These are phyloP conservation scores for Neurospora sp. DNA, from an alignment of 495 filamentous ascomycete species.

Conservation along the genomic window DNA sequence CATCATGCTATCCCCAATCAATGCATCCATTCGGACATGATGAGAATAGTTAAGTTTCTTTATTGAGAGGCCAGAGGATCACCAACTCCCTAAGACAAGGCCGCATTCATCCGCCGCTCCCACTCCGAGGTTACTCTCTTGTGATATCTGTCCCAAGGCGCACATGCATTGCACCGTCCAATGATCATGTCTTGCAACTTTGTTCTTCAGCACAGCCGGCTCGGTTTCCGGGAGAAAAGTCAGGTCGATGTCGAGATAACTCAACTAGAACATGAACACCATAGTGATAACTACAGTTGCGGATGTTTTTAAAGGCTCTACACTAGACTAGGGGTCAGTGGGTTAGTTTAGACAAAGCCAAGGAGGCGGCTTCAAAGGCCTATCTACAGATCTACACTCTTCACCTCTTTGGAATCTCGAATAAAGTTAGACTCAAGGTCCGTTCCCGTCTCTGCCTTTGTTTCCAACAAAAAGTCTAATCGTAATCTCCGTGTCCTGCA, in stretches of 20 bases:
- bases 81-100: background rate
- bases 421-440: background rate
- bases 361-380: background rate
- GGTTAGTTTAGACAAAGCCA: background rate
- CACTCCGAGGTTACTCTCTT: background rate
- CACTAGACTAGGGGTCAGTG: background rate
- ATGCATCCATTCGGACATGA: background rate
- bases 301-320: background rate
- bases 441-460: background rate
- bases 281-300: background rate
- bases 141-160: background rate
- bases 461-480: background rate
- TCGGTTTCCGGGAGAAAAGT: background rate
- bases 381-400: background rate
- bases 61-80: background rate
- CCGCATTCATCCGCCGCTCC: background rate
- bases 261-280: background rate
- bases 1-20: background rate
- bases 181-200: background rate
- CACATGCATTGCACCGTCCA: background rate
- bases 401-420: background rate
- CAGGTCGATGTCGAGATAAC: background rate
- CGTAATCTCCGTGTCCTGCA: background rate
- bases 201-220: background rate
- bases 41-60: background rate